A percentile compares a stretch with the other conserved stretches of the same genome.
phyloP scores from a whole-genome alignment of 345 rosid genomes.

The Acer yangbiense region DNA sequence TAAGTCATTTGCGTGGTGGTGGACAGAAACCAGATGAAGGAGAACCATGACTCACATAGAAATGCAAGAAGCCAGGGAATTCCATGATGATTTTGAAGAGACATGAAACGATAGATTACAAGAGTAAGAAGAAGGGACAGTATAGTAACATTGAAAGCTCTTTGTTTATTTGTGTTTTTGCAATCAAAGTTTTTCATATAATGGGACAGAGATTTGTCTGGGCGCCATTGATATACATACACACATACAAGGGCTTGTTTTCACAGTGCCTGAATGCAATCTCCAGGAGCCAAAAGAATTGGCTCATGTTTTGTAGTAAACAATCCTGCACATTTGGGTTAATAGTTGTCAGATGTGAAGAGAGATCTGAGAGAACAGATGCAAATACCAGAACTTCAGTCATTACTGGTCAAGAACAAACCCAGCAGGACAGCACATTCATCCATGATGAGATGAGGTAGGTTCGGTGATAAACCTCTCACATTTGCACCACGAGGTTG shows the following conservation, averaged over 20 bases:
- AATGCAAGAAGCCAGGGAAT: conserved; percentile 58
- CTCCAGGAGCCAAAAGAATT: too few species aligned
- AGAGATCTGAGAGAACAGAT: too few species aligned
- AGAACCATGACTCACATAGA: conserved; percentile 57
- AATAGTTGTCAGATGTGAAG: background rate
- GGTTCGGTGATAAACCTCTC: too few species aligned
- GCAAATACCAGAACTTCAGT: too few species aligned
- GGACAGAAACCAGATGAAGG: conserved; percentile 51
- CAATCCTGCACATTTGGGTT: background rate
- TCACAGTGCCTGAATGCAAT: too few species aligned
- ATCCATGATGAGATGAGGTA: too few species aligned
- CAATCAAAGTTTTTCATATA: conserved; percentile 27
- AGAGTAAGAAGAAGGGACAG: too few species aligned
- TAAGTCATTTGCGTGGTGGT: conserved; percentile 26
- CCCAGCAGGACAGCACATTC: background rate
- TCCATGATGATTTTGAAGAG: conserved; percentile 30
- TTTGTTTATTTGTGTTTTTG: conserved; percentile 32
- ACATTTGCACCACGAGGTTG: too few species aligned
- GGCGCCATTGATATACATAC: too few species aligned
- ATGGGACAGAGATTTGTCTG: background rate
- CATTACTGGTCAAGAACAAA: background rate
- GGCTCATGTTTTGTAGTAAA: background rate
- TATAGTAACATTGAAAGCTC: conserved; percentile 15
- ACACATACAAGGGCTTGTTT: too few species aligned
- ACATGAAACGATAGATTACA: too few species aligned